Evolutionary conservation across 2,329 filamentous ascomycete genomes (phyloP).

Genomic region (Sporothrix pallida): DNA sequence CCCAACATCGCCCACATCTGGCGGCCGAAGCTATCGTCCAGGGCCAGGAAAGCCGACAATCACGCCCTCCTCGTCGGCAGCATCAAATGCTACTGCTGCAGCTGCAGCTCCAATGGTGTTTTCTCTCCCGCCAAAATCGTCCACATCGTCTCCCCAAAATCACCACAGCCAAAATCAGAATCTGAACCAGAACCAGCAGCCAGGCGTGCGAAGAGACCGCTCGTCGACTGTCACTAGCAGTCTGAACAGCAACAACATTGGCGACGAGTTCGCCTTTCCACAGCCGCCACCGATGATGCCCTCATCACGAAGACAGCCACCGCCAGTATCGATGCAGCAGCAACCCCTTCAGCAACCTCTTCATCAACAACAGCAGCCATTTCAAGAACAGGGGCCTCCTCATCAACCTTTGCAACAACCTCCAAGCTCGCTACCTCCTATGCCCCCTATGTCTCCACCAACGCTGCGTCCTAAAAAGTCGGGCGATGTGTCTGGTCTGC

Average conservation of each 20-base stretch:
- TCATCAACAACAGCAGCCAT: not conserved
- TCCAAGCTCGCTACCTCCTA: not conserved
- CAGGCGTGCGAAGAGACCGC: not conserved
- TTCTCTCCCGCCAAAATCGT: conserved; percentile 1
- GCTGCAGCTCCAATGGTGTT: conserved; percentile 19
- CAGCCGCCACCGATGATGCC: conserved; percentile 3
- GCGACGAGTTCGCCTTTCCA: conserved; percentile 21
- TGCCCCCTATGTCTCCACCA: conserved; percentile 27
- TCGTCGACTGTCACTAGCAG: conserved; percentile 20
- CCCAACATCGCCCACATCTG: not conserved
- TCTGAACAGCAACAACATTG: conserved; percentile 18
- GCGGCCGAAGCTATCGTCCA: conserved; percentile 19
- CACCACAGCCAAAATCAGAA: not conserved
- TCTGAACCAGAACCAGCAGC: not conserved
- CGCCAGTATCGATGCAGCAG: not conserved
- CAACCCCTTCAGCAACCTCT: not conserved
- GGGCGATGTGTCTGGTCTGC: conserved; percentile 23
- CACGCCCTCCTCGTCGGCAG: not conserved
- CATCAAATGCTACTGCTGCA: not conserved
- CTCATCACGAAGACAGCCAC: not conserved
- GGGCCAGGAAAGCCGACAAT: conserved; percentile 13
- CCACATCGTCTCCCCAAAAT: not conserved
- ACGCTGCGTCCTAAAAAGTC: conserved; percentile 33
- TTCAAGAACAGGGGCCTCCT: not conserved
- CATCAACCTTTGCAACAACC: not conserved